Evolutionary conservation across 2,329 filamentous ascomycete species (phyloP).

Genomic region (Blumeriella jaapii): DNA sequence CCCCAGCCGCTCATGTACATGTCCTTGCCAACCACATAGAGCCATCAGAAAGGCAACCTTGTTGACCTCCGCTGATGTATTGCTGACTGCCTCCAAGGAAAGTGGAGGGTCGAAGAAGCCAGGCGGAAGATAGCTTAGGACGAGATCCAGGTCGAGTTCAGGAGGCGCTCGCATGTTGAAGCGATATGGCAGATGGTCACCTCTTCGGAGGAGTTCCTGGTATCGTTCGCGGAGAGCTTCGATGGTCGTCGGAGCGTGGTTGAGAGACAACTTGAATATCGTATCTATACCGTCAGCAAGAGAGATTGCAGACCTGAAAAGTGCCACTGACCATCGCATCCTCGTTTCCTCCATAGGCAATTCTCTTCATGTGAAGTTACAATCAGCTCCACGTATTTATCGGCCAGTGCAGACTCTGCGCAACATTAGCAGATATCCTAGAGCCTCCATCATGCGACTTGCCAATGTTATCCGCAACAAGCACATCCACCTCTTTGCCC

Average conservation of each 20-base stretch:
- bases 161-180: conserved; percentile 46
- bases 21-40: conserved; percentile 63
- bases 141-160: conserved; percentile 37
- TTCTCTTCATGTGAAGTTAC: conserved; percentile 64
- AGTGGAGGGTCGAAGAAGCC: conserved; percentile 38
- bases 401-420: conserved; percentile 53
- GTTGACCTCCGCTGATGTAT: conserved; percentile 32
- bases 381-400: conserved; percentile 65
- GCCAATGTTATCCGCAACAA: conserved; percentile 50
- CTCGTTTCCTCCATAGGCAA: conserved; percentile 76
- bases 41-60: conserved; percentile 56
- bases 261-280: conserved; percentile 49
- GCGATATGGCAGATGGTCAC: conserved; percentile 46
- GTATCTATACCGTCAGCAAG: conserved; percentile 34
- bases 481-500: conserved; percentile 41
- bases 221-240: conserved; percentile 51
- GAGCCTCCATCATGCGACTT: conserved; percentile 14
- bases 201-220: conserved; percentile 44
- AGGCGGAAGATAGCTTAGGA: conserved; percentile 38
- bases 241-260: conserved; percentile 48
- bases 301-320: conserved; percentile 8
- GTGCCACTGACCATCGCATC: conserved; percentile 63
- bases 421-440: conserved; percentile 14
- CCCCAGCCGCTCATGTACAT: conserved; percentile 22
- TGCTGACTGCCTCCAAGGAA: background rate